Conservation (phyloP, 2,329 filamentous ascomycete genomes). For the Aspergillus calidoustus region DNA sequence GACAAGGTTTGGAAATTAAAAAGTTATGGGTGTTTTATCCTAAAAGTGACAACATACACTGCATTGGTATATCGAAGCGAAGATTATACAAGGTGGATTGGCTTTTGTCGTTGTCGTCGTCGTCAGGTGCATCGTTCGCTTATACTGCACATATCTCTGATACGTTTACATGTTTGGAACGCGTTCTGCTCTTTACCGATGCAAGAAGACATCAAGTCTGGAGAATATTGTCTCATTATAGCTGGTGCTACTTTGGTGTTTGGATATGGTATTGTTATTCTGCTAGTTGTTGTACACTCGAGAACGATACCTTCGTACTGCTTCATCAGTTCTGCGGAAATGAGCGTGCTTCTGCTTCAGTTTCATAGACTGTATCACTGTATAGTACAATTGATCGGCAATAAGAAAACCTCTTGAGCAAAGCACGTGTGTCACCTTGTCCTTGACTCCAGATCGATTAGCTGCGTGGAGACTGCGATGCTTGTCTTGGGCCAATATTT, state of each 20-base stretch:
- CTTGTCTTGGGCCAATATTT: not conserved
- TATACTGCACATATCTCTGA: slow-evolving; percentile 10
- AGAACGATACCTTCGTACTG: not conserved
- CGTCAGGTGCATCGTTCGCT: not conserved
- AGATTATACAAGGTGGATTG: slow-evolving; percentile 1
- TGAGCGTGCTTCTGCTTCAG: not conserved
- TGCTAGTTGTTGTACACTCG: not conserved
- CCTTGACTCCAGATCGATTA: not conserved
- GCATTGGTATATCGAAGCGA: slow-evolving; percentile 14
- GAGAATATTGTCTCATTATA: slow-evolving; percentile 1
- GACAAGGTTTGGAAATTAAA: slow-evolving; percentile 2
- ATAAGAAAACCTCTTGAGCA: not conserved
- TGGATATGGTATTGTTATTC: not conserved
- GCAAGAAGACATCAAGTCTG: not conserved
- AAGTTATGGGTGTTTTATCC: slow-evolving; percentile 8
- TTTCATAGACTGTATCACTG: slow-evolving; percentile 10
- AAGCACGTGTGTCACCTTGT: not conserved
- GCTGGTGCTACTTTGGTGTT: slow-evolving; percentile 2
- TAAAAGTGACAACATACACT: slow-evolving; percentile 1
- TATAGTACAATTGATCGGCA: slow-evolving; percentile 5
- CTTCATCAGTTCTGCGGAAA: not conserved
- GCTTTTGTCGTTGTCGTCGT: not conserved
- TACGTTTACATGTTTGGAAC: not conserved
- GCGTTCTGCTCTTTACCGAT: not conserved
- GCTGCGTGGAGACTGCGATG: not conserved